Conservation (phyloP, 352 stramenopile genomes). For the Globisporangium sylvaticum region DNA sequence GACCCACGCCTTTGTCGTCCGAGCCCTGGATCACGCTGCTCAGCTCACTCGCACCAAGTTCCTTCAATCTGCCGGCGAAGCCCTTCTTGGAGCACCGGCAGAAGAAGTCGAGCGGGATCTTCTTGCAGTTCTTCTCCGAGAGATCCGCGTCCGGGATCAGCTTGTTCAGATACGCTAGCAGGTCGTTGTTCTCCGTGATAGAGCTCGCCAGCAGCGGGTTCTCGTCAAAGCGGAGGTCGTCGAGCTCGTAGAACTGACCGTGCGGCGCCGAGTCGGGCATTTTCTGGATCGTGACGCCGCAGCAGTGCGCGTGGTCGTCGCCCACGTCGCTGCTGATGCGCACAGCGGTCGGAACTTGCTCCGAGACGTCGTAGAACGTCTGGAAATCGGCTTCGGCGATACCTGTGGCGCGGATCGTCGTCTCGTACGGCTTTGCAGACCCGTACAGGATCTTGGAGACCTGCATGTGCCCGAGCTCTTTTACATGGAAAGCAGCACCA, state of each 20-base stretch:
- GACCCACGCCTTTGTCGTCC: constrained; percentile 48
- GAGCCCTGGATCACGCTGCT: constrained; percentile 45
- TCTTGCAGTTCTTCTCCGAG: constrained; percentile 46
- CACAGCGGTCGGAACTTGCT: constrained; percentile 83
- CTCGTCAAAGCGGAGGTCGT: constrained; percentile 62
- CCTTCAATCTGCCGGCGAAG: constrained; percentile 48
- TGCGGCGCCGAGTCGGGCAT: constrained; percentile 59
- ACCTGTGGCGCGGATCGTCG: constrained; percentile 58
- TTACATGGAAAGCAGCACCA: background rate
- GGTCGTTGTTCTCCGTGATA: constrained; percentile 45
- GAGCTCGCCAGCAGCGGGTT: constrained; percentile 38
- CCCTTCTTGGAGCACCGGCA: constrained; percentile 79
- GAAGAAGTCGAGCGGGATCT: constrained; percentile 75
- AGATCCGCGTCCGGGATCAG: constrained; percentile 70
- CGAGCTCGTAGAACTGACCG: constrained; percentile 55
- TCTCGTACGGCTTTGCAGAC: constrained; percentile 69
- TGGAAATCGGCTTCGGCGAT: constrained; percentile 74
- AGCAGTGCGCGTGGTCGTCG: constrained; percentile 50
- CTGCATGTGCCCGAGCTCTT: constrained; percentile 49
- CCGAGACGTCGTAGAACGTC: constrained; percentile 77
- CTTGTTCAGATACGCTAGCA: constrained; percentile 73
- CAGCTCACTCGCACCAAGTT: constrained; percentile 49
- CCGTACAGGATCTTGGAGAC: constrained; percentile 81
- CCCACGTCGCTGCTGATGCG: constrained; percentile 56
- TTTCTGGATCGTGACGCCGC: constrained; percentile 79